Evolutionary conservation across 169 alveolate species (phyloP).

Genomic region (Sarcocystis neurona): DNA sequence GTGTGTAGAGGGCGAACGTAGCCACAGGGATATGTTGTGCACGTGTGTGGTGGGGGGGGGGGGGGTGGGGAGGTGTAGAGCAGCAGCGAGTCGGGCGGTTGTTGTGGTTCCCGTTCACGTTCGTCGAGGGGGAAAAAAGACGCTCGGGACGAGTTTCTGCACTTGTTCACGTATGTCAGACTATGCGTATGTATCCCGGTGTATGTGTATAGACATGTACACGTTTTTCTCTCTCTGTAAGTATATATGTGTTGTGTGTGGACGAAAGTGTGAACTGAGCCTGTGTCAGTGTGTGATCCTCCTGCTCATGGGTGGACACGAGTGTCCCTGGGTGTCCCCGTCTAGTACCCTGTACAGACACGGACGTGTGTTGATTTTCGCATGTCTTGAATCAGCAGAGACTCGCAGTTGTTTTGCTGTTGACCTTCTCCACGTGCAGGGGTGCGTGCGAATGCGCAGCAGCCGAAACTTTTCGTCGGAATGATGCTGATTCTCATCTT

Average conservation of each 20-base stretch:
- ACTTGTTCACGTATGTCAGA: background rate
- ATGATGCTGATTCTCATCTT: conserved; percentile 98
- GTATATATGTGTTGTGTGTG: no score
- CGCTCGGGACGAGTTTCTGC: background rate
- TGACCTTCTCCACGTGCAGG: conserved; percentile 43
- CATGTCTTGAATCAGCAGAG: no score
- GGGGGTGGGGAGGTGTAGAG: background rate
- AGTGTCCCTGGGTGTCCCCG: no score
- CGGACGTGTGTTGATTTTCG: background rate
- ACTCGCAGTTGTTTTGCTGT: background rate
- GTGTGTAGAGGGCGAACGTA: no score
- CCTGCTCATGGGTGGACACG: no score
- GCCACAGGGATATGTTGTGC: no score
- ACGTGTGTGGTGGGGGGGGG: background rate
- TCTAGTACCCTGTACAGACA: no score
- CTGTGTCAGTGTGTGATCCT: no score
- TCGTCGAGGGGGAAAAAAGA: no score
- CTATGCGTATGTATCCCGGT: background rate
- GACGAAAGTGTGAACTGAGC: no score
- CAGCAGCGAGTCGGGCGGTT: no score
- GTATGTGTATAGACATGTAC: background rate
- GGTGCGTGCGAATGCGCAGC: conserved; percentile 99
- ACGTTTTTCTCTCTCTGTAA: background rate
- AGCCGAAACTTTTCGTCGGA: conserved; percentile 97
- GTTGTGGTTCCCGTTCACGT: no score